Conservation (phyloP, 1,284 basidiomycete species). For the Lentinus polychrous region DNA sequence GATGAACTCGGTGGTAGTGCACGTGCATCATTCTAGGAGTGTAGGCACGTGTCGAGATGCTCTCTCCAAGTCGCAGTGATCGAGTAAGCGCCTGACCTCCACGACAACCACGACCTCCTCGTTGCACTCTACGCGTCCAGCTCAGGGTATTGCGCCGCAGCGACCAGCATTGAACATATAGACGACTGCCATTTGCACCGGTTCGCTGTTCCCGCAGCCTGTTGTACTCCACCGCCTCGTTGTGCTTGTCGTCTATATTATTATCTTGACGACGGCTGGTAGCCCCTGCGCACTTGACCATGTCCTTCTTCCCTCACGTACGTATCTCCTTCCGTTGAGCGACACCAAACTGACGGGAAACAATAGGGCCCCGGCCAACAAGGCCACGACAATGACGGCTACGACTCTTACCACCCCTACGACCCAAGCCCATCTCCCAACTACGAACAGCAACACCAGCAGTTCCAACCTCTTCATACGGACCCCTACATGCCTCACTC, state of each 20-base stretch:
- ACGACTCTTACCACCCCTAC: slow-evolving; percentile 23
- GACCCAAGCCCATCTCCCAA: slow-evolving; percentile 22
- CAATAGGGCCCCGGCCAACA: slow-evolving; percentile 19
- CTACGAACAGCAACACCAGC: slow-evolving; percentile 29
- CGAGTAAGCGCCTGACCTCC: too few species aligned
- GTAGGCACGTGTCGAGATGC: too few species aligned
- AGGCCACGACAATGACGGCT: slow-evolving; percentile 24
- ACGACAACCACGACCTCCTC: too few species aligned
- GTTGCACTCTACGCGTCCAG: too few species aligned
- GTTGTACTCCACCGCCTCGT: neutral
- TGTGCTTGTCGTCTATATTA: too few species aligned
- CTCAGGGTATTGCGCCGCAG: too few species aligned
- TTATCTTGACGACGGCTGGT: too few species aligned
- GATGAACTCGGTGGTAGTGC: too few species aligned
- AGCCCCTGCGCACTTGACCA: slow-evolving; percentile 1
- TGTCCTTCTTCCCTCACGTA: slow-evolving; percentile 17
- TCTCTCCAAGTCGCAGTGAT: too few species aligned
- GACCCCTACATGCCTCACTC: slow-evolving; percentile 22
- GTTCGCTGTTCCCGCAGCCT: neutral
- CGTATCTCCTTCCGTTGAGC: slow-evolving; percentile 1
- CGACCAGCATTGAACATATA: too few species aligned
- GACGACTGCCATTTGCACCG: neutral
- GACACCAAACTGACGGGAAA: neutral
- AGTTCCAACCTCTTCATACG: slow-evolving; percentile 22
- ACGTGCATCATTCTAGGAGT: too few species aligned